phyloP scores from a whole-genome alignment of 805 yeast genomes.

The Wickerhamomyces xylosicus region DNA sequence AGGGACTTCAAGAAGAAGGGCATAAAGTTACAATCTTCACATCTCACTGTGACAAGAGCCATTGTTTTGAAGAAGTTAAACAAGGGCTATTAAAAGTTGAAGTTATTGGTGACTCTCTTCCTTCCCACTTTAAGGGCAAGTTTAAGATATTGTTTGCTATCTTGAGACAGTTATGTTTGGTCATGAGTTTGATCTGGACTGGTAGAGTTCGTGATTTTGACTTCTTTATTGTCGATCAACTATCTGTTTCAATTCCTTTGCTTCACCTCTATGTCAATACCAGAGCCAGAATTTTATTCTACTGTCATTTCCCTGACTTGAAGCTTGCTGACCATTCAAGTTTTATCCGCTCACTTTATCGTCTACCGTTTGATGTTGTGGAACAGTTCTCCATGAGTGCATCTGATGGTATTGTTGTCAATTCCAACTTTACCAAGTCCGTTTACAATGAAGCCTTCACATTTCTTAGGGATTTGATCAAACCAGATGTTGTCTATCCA shows the following conservation, averaged over 20 bases:
- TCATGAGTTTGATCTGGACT: slow-evolving; percentile 31
- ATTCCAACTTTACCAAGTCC: slow-evolving; percentile 71
- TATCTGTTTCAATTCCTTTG: slow-evolving; percentile 75
- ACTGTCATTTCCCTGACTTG: slow-evolving; percentile 95
- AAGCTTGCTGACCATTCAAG: slow-evolving; percentile 53
- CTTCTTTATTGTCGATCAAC: slow-evolving; percentile 77
- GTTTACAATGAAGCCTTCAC: slow-evolving; percentile 60
- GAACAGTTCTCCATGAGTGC: slow-evolving; percentile 74
- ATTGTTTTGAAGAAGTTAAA: slow-evolving; percentile 85
- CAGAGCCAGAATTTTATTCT: slow-evolving; percentile 55
- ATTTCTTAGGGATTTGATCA: slow-evolving; percentile 18
- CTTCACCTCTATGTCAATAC: slow-evolving; percentile 34
- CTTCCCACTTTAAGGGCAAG: slow-evolving; percentile 55
- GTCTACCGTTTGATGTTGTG: slow-evolving; percentile 73
- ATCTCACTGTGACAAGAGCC: slow-evolving; percentile 79
- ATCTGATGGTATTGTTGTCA: slow-evolving; percentile 78
- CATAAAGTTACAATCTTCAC: slow-evolving; percentile 66
- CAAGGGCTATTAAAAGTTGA: slow-evolving; percentile 45
- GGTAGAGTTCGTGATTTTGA: slow-evolving; percentile 48
- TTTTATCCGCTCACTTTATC: slow-evolving; percentile 48
- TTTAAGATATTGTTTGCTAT: slow-evolving; percentile 78
- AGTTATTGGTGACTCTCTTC: slow-evolving; percentile 79
- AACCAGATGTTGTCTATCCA: slow-evolving; percentile 30
- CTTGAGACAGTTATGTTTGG: slow-evolving; percentile 67
- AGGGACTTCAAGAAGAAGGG: slow-evolving; percentile 63